A percentile compares a stretch with the other conserved stretches of the same genome.
Evolutionary conservation across 495 filamentous ascomycete genomes (phyloP).

Genomic region (Penicillium diatomitis): DNA sequence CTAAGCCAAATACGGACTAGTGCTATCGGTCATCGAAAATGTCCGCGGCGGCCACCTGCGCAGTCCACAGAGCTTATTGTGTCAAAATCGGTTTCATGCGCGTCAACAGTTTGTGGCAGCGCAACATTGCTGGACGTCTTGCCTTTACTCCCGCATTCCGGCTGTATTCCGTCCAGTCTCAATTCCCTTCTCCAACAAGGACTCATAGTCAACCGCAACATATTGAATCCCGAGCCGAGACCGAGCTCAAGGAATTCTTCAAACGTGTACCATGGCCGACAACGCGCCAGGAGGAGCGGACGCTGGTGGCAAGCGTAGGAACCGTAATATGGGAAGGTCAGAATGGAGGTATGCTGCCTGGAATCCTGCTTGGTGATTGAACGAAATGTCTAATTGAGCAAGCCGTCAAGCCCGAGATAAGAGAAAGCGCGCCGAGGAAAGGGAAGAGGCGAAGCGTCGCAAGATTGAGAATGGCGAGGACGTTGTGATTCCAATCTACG

Average conservation of each 20-base stretch:
- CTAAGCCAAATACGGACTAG: conserved; percentile 2
- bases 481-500: conserved; percentile 33
- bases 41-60: conserved; percentile 2
- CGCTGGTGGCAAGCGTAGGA: conserved; percentile 44
- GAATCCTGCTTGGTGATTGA: neutral
- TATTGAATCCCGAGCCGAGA: conserved; percentile 4
- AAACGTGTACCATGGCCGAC: conserved; percentile 30
- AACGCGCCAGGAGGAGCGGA: conserved; percentile 26
- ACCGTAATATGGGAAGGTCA: conserved; percentile 54
- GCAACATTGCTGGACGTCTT: conserved; percentile 5
- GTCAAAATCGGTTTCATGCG: conserved; percentile 14
- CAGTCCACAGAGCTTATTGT: neutral
- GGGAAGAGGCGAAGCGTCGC: conserved; percentile 50
- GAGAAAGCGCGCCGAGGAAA: conserved; percentile 48
- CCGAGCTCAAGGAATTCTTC: conserved; percentile 16
- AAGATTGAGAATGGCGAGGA: conserved; percentile 42
- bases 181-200: too few relatives aligned
- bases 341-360: conserved; percentile 50
- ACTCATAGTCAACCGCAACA: conserved; percentile 1
- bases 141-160: neutral
- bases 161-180: neutral
- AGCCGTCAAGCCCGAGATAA: conserved; percentile 56
- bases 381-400: conserved; percentile 46
- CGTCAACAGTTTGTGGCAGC: conserved; percentile 9
- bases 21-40: neutral